A percentile compares a stretch with the other conserved stretches of the same genome.
phyloP scores from a whole-genome alignment of 192 early-diverging fungal genomes.

The Podila horticola region DNA sequence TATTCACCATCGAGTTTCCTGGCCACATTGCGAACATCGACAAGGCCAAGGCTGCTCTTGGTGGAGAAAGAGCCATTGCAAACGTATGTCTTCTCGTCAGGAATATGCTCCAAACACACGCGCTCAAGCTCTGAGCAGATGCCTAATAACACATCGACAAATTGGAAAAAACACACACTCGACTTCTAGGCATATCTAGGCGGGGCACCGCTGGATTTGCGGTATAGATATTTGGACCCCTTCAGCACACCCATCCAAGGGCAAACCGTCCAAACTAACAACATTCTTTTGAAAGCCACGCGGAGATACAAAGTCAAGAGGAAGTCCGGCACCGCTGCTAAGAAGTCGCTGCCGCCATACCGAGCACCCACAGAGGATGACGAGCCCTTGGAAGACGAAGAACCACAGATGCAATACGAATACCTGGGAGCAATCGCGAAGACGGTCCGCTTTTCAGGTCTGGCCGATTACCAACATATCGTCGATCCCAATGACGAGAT shows the following conservation, averaged over 20 bases:
- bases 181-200: conserved; percentile 33
- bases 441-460: conserved; percentile 31
- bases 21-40: conserved; percentile 30
- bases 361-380: conserved; percentile 40
- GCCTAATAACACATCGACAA: neutral
- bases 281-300: conserved; percentile 36
- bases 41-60: conserved; percentile 26
- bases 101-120: too few species aligned
- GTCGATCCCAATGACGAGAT: conserved; percentile 40
- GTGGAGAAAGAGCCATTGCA: conserved; percentile 34
- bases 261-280: conserved; percentile 19
- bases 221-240: conserved; percentile 30
- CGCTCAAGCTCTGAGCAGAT: neutral
- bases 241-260: conserved; percentile 45
- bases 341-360: conserved; percentile 13
- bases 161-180: too few species aligned
- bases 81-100: conserved; percentile 14
- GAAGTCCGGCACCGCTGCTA: conserved; percentile 10
- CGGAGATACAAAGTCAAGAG: conserved; percentile 45
- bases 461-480: conserved; percentile 42
- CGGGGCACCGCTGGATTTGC: conserved; percentile 30
- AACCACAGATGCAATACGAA: conserved; percentile 24
- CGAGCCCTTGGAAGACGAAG: conserved; percentile 26
- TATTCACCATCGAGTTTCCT: conserved; percentile 46
- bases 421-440: conserved; percentile 27